Conservation (phyloP, 1,139 yeast genomes). For the Petasospora rhodanensis region DNA sequence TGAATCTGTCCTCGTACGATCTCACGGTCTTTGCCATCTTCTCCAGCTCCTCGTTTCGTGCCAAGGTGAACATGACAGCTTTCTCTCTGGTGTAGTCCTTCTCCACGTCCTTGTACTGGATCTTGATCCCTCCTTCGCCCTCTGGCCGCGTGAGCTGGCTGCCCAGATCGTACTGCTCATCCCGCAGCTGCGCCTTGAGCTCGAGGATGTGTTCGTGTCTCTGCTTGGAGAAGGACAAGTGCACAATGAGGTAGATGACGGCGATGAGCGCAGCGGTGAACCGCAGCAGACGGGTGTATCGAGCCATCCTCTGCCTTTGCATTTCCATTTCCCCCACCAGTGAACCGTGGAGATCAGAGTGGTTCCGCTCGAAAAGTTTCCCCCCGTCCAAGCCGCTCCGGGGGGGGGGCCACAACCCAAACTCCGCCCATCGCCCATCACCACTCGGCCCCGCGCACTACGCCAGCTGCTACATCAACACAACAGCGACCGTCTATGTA, state of each 20-base stretch:
- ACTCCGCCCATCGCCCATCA: no score
- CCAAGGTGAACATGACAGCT: slow-evolving; percentile 64
- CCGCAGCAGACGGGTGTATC: slow-evolving; percentile 13
- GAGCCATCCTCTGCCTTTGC: slow-evolving; percentile 7
- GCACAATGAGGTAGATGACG: slow-evolving; percentile 17
- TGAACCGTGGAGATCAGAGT: no score
- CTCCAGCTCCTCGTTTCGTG: slow-evolving; percentile 32
- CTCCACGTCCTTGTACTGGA: slow-evolving; percentile 7
- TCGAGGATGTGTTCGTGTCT: slow-evolving; percentile 16
- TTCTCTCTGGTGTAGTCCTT: slow-evolving; percentile 31
- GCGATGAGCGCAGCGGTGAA: slow-evolving; percentile 15
- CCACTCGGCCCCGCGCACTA: no score
- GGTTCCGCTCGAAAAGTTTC: no score
- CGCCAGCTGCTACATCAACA: background rate
- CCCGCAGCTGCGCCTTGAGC: slow-evolving; percentile 14
- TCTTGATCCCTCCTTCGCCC: background rate
- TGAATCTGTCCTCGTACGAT: slow-evolving; percentile 67
- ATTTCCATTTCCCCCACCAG: background rate
- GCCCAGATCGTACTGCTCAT: slow-evolving; percentile 16
- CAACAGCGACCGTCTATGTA: background rate
- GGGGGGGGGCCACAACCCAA: no score
- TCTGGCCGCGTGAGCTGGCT: slow-evolving; percentile 9
- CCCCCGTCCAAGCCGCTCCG: no score
- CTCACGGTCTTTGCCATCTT: slow-evolving; percentile 37
- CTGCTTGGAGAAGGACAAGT: slow-evolving; percentile 18